These are phyloP conservation scores for Udeniomyces megalosporus DNA, from an alignment of 768 basidiomycete genomes.

Conservation along the genomic window DNA sequence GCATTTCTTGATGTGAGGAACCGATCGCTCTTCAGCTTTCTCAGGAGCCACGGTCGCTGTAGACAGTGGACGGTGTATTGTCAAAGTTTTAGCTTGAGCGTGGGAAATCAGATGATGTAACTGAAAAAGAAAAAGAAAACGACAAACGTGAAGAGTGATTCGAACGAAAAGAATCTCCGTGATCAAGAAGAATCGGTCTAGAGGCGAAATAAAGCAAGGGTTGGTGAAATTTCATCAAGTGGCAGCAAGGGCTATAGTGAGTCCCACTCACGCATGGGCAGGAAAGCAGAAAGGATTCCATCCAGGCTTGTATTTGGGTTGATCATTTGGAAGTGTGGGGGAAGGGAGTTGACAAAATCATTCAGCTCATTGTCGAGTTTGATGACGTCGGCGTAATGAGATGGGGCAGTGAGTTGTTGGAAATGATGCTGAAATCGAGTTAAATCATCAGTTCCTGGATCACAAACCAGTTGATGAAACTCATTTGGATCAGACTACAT, in stretches of 20 bases:
- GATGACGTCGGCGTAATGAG: slow-evolving; percentile 68
- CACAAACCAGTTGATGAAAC: too few relatives aligned
- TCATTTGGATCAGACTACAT: too few relatives aligned
- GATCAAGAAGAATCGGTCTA: slow-evolving; percentile 69
- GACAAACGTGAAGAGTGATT: slow-evolving; percentile 29
- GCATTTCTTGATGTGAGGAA: slow-evolving; percentile 65
- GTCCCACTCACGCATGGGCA: slow-evolving; percentile 7
- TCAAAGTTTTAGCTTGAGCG: not conserved
- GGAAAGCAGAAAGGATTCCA: slow-evolving; percentile 3
- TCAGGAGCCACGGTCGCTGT: slow-evolving; percentile 74
- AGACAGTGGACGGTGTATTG: too few relatives aligned
- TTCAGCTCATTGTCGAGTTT: slow-evolving; percentile 68
- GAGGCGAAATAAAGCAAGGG: not conserved
- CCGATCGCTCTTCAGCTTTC: slow-evolving; percentile 59
- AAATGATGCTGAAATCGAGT: slow-evolving; percentile 84
- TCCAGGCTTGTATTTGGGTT: slow-evolving; percentile 66
- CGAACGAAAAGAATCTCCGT: slow-evolving; percentile 80
- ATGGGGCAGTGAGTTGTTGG: slow-evolving; percentile 60
- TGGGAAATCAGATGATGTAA: not conserved
- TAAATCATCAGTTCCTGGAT: too few relatives aligned
- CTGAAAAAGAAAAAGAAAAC: not conserved
- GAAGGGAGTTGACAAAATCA: slow-evolving; percentile 56
- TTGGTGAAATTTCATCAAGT: not conserved
- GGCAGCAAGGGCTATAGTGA: too few relatives aligned
- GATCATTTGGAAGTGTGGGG: slow-evolving; percentile 52